Evolutionary conservation across 306 rosid species (phyloP).

Genomic region (Cicer bijugum): DNA sequence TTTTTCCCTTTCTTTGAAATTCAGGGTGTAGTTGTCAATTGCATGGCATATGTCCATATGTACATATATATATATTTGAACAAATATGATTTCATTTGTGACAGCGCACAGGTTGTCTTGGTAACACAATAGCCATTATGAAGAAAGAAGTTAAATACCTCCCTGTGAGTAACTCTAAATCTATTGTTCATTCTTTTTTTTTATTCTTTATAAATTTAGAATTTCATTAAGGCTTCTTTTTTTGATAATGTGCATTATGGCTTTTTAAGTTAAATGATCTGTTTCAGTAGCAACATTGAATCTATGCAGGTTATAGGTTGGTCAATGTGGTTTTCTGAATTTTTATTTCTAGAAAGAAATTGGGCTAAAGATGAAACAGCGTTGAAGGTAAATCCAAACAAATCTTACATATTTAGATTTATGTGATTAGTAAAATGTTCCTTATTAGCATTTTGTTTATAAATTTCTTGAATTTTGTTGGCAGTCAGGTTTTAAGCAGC

Average conservation of each 20-base stretch:
- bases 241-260: neutral
- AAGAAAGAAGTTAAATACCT: slow-evolving; percentile 74
- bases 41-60: neutral
- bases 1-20: neutral
- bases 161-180: slow-evolving; percentile 61
- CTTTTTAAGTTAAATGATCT: neutral
- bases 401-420: neutral
- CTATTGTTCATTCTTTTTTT: neutral
- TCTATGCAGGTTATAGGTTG: slow-evolving; percentile 81
- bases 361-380: slow-evolving; percentile 75
- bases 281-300: neutral
- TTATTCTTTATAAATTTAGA: neutral
- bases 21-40: too few relatives aligned
- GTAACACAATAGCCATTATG: slow-evolving; percentile 80
- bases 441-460: slow-evolving; percentile 2
- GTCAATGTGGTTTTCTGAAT: slow-evolving; percentile 97
- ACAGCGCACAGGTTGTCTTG: slow-evolving; percentile 89
- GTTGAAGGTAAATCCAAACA: slow-evolving; percentile 58
- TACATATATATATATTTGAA: neutral
- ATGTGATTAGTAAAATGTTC: neutral
- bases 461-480: slow-evolving; percentile 39
- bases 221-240: neutral
- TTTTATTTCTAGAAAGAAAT: slow-evolving; percentile 76
- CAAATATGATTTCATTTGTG: slow-evolving; percentile 31
- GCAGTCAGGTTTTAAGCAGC: slow-evolving; percentile 69